A percentile compares a stretch with the other conserved stretches of the same genome.
Evolutionary conservation across 192 early-diverging fungal genomes (phyloP).

Genomic region (Backusella parvicylindrica): DNA sequence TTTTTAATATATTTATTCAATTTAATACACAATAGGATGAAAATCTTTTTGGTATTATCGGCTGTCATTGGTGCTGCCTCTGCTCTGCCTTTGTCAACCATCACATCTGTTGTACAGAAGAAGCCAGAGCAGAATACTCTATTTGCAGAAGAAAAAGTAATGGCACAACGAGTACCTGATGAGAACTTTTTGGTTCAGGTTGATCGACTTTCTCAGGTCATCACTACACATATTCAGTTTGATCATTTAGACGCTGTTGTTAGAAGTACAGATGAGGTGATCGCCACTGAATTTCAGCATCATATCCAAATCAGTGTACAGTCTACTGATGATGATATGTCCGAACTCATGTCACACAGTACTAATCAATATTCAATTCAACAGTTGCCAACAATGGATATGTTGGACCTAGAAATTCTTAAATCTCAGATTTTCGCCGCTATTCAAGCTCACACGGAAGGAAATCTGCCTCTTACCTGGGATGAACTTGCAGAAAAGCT

Average conservation of each 20-base stretch:
- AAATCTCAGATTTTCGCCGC: conserved; percentile 28
- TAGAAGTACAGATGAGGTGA: conserved; percentile 9
- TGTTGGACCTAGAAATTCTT: conserved; percentile 25
- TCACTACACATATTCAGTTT: conserved; percentile 26
- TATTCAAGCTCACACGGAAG: conserved; percentile 24
- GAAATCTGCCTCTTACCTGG: conserved; percentile 23
- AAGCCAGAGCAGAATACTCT: not conserved
- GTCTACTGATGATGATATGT: not conserved
- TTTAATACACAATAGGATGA: not conserved
- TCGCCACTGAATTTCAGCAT: conserved; percentile 15
- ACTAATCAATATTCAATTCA: not conserved
- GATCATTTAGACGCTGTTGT: conserved; percentile 26
- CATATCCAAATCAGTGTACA: conserved; percentile 24
- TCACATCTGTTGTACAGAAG: not conserved
- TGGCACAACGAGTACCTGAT: not conserved
- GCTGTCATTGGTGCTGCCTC: not conserved
- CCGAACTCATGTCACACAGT: not conserved
- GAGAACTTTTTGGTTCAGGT: conserved; percentile 7
- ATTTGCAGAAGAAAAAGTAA: not conserved
- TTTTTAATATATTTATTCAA: not conserved
- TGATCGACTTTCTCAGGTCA: conserved; percentile 14
- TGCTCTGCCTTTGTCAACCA: not conserved
- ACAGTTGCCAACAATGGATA: not conserved
- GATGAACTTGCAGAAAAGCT: conserved; percentile 21
- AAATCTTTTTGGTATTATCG: not conserved